A percentile compares a stretch with the other conserved stretches of the same genome.
phyloP scores from a whole-genome alignment of 768 basidiomycete genomes.

The Dioszegia hungarica region DNA sequence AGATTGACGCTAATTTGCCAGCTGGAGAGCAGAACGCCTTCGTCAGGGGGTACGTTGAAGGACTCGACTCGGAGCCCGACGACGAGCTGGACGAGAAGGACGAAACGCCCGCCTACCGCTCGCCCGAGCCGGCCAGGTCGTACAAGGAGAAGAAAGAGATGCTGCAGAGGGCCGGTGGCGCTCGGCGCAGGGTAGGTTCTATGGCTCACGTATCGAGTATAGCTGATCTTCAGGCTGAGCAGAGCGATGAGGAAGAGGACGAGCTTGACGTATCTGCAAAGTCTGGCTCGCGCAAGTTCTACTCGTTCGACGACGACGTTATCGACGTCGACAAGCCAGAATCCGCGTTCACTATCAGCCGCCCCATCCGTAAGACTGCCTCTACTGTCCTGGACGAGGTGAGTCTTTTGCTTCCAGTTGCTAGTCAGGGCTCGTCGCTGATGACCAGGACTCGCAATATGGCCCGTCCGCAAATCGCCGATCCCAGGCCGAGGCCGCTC shows the following conservation, averaged over 20 bases:
- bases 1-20: too few species aligned
- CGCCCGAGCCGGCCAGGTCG: background rate
- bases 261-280: too few species aligned
- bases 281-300: too few species aligned
- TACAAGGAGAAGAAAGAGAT: background rate
- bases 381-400: background rate
- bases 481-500: background rate
- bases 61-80: constrained; percentile 16
- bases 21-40: too few species aligned
- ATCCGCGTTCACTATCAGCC: constrained; percentile 8
- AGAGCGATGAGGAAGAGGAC: too few species aligned
- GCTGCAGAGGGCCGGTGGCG: background rate
- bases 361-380: background rate
- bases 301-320: background rate
- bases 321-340: constrained; percentile 4
- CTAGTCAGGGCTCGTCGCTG: background rate
- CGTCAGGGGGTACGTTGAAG: constrained; percentile 22
- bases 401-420: background rate
- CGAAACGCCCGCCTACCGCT: background rate
- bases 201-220: too few species aligned
- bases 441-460: background rate
- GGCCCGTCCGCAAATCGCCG: background rate
- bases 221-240: too few species aligned
- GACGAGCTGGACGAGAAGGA: constrained; percentile 3
- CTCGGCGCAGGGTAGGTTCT: background rate